Conservation (phyloP, 2,329 filamentous ascomycete species). For the Microsporum canis region DNA sequence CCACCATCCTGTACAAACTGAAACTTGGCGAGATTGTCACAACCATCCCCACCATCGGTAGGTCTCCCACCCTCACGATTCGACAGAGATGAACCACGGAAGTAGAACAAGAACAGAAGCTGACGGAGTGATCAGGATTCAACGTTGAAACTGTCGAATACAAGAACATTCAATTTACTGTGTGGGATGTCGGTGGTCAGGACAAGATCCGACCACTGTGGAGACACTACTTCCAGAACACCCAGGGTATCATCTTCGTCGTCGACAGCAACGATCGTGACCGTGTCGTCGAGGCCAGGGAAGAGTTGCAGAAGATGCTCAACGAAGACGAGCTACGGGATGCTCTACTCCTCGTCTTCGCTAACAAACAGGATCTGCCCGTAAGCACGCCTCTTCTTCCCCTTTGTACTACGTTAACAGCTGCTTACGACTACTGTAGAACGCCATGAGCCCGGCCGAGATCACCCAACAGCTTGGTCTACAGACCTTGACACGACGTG, state of each 20-base stretch:
- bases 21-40: conserved; percentile 95
- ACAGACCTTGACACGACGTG: conserved; percentile 95
- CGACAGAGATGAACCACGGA: background rate
- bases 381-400: conserved; percentile 45
- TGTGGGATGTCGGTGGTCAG: conserved; percentile 99
- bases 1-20: conserved; percentile 99
- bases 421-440: conserved; percentile 46
- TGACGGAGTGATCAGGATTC: conserved; percentile 53
- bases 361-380: conserved; percentile 99
- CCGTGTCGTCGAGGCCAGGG: conserved; percentile 90
- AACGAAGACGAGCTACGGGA: conserved; percentile 98
- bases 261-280: conserved; percentile 98
- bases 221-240: conserved; percentile 99
- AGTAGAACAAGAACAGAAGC: background rate
- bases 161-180: conserved; percentile 99
- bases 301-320: conserved; percentile 95
- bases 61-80: conserved; percentile 25
- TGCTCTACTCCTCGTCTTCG: conserved; percentile 91
- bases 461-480: conserved; percentile 99
- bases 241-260: conserved; percentile 99
- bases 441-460: conserved; percentile 99
- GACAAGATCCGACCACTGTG: conserved; percentile 99
- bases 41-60: conserved; percentile 97
- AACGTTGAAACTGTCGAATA: conserved; percentile 99
- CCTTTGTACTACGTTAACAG: background rate